A percentile compares a stretch with the other conserved stretches of the same genome.
These are phyloP conservation scores for Apiospora aurea DNA, from an alignment of 2,329 filamentous ascomycete genomes.

Conservation along the genomic window DNA sequence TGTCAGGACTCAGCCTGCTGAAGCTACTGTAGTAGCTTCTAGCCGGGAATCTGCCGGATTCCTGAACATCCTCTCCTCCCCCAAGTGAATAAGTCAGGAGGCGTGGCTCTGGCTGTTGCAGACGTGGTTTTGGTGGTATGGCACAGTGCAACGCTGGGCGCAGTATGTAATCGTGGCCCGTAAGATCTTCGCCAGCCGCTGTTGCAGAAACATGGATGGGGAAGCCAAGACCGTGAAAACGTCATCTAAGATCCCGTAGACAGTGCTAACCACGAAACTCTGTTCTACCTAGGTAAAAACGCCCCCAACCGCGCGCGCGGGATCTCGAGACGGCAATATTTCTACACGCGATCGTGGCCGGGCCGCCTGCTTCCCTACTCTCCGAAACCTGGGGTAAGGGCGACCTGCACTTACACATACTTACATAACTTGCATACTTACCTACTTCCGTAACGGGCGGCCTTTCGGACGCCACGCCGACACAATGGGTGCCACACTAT, in stretches of 20 bases:
- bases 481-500: neutral
- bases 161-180: neutral
- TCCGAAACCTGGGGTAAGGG: neutral
- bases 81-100: neutral
- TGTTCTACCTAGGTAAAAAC: constrained; percentile 15
- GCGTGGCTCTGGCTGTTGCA: neutral
- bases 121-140: neutral
- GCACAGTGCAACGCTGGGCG: neutral
- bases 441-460: neutral
- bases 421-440: neutral
- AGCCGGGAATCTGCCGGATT: neutral
- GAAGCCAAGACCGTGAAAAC: neutral
- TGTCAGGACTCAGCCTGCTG: neutral
- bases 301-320: neutral
- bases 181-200: neutral
- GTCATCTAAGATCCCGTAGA: neutral
- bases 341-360: neutral
- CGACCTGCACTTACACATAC: neutral
- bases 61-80: too few species aligned
- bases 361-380: neutral
- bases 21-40: neutral
- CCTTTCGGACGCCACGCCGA: neutral
- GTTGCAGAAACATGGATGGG: constrained; percentile 16
- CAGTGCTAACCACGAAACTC: neutral
- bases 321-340: constrained; percentile 14